These are phyloP conservation scores for Aspergillus quadrilineatus DNA, from an alignment of 2,329 filamentous ascomycete species.

Conservation along the genomic window DNA sequence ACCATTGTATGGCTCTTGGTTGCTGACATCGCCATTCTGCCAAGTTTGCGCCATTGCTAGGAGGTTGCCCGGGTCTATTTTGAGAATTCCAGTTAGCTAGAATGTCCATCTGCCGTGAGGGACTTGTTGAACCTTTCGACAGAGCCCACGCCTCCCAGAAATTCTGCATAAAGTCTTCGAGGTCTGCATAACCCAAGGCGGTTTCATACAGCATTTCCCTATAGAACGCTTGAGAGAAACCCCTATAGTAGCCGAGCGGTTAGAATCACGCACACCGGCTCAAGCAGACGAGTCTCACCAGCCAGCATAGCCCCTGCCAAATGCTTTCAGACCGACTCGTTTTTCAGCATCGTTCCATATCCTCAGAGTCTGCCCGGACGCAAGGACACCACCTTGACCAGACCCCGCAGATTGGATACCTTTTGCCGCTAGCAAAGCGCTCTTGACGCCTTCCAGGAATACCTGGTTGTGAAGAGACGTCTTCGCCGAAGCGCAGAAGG, in stretches of 20 bases:
- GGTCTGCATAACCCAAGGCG: slow-evolving; percentile 61
- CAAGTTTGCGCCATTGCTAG: slow-evolving; percentile 75
- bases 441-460: slow-evolving; percentile 65
- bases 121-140: slow-evolving; percentile 53
- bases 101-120: background rate
- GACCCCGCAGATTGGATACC: slow-evolving; percentile 54
- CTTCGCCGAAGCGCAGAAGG: slow-evolving; percentile 65
- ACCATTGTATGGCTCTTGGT: slow-evolving; percentile 66
- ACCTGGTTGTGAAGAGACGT: slow-evolving; percentile 68
- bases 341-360: slow-evolving; percentile 56
- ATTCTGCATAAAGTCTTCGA: slow-evolving; percentile 71
- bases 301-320: slow-evolving; percentile 73
- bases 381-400: slow-evolving; percentile 45
- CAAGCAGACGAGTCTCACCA: slow-evolving; percentile 45
- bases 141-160: slow-evolving; percentile 77
- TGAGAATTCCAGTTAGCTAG: background rate
- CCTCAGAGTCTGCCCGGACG: slow-evolving; percentile 40
- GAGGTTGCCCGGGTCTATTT: slow-evolving; percentile 68
- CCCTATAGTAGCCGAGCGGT: slow-evolving; percentile 46
- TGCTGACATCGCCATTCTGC: slow-evolving; percentile 70
- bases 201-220: slow-evolving; percentile 67
- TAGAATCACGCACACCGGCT: background rate
- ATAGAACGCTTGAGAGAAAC: slow-evolving; percentile 77
- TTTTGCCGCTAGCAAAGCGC: slow-evolving; percentile 59
- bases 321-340: slow-evolving; percentile 63